Conservation (phyloP, 1,284 basidiomycete species). For the Crocinoboletus sp. region DNA sequence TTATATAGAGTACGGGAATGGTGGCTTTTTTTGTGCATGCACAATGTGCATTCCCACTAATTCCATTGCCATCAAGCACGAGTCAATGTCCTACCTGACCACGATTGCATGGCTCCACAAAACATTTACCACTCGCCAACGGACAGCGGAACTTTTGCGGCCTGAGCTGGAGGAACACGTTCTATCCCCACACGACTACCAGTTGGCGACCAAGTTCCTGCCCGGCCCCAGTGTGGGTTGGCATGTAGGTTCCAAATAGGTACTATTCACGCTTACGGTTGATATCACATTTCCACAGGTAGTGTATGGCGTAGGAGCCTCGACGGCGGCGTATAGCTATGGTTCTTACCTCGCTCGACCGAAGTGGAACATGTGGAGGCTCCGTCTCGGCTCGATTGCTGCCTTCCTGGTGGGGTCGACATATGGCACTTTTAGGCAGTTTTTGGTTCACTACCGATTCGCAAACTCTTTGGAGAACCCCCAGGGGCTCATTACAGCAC, state of each 20-base stretch:
- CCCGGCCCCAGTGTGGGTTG: slow-evolving; percentile 41
- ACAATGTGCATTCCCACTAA: no score
- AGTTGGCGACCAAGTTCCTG: slow-evolving; percentile 46
- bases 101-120: slow-evolving; percentile 37
- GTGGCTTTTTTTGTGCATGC: no score
- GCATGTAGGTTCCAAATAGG: slow-evolving; percentile 34
- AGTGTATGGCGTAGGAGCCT: slow-evolving; percentile 27
- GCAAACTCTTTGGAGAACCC: slow-evolving; percentile 44
- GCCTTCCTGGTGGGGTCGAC: slow-evolving; percentile 27
- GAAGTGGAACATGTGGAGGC: slow-evolving; percentile 23
- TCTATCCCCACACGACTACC: slow-evolving; percentile 52
- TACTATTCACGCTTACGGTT: slow-evolving; percentile 2
- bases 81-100: slow-evolving; percentile 22
- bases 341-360: slow-evolving; percentile 29
- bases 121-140: slow-evolving; percentile 36
- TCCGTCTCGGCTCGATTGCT: slow-evolving; percentile 23
- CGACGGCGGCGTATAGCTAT: slow-evolving; percentile 26
- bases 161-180: slow-evolving; percentile 56
- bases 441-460: slow-evolving; percentile 44
- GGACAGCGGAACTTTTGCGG: slow-evolving; percentile 43
- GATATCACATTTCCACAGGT: slow-evolving; percentile 17
- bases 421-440: slow-evolving; percentile 37
- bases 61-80: no score
- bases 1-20: not conserved
- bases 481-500: slow-evolving; percentile 37